Conservation (phyloP, 2,329 filamentous ascomycete genomes). For the Penicillium glabrum region DNA sequence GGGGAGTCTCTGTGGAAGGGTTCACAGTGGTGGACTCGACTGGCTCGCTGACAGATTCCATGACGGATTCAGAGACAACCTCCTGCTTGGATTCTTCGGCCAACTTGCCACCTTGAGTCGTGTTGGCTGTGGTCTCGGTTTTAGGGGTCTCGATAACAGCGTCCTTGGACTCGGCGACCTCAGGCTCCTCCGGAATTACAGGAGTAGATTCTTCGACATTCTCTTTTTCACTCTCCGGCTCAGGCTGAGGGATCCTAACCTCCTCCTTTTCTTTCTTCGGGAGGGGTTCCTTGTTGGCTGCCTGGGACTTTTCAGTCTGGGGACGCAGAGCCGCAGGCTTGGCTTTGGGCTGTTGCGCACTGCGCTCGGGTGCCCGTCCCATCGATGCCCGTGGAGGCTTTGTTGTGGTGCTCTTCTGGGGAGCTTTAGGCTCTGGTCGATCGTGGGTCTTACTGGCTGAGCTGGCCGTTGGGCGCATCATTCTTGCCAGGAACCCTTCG, state of each 20-base stretch:
- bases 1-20: neutral
- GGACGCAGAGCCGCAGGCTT: slow-evolving; percentile 16
- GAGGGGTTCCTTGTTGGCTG: slow-evolving; percentile 1
- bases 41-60: slow-evolving; percentile 2
- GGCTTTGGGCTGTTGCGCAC: slow-evolving; percentile 13
- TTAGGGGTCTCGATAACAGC: neutral
- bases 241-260: slow-evolving; percentile 1
- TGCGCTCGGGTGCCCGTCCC: slow-evolving; percentile 24
- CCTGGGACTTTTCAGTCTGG: slow-evolving; percentile 24
- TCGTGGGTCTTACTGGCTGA: slow-evolving; percentile 52
- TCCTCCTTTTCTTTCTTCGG: slow-evolving; percentile 10
- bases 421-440: slow-evolving; percentile 43
- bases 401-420: slow-evolving; percentile 28
- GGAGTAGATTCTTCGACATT: slow-evolving; percentile 11
- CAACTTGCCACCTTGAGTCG: neutral
- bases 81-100: slow-evolving; percentile 2
- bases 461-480: slow-evolving; percentile 54
- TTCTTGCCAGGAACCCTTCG: slow-evolving; percentile 50
- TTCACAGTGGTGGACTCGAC: neutral
- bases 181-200: slow-evolving; percentile 9
- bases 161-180: neutral
- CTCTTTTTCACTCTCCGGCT: slow-evolving; percentile 21
- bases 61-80: neutral
- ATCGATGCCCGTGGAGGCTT: slow-evolving; percentile 24
- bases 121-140: neutral